Evolutionary conservation across 805 yeast genomes (phyloP), one percentile per base, ranked within the genome.

Genomic region (Sugiyamaella smithiae): DNA sequence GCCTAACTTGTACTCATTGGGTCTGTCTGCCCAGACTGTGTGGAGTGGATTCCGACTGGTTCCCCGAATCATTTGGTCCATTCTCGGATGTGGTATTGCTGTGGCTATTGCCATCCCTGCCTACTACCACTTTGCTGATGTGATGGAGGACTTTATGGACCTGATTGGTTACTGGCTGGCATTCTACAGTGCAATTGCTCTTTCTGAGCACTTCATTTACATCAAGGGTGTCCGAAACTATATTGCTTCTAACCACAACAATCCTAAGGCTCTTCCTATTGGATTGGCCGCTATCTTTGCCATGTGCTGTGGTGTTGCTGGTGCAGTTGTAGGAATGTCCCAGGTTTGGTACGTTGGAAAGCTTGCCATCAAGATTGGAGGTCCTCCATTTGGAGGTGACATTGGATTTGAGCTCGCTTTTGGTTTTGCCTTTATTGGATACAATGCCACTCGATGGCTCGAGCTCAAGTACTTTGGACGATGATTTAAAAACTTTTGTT

Each of bases 1-100:
- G 67, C 97, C 97, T 68, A 89, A 88, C 74, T 82, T 88, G 85
- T 90, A 90, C 74, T 87, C 97, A 22, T 79, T 88, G 60, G 90
- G 88, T 35, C 75, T 90, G 63, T 82, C 89, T 56, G 88, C 89
- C 29, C 97, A 90, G 71, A 81, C 93, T 38, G 71, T 85, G 60
- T 85, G 91, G 85, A 79, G 85, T 49, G 80, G 79, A 55, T 78
- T 89, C 62, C 74, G 81, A 37, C 78, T 73, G 62, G 72, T 90
- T 51, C 97, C 97, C 62, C 81, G 97, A 75, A 76, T 84, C 45
- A 57, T 82, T 43, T 89, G 96, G 96, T 83, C 96, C 36, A 57
- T 85, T 41, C 65, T 73, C 47, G 95, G 90, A 62, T 85, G 87
- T 68, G 81, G 77, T 54, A 77, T 80, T 42, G 80, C 91, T 29